Base-by-base conservation (phyloP, 2,329 filamentous ascomycete genomes). In the Talaromyces piceae region DNA sequence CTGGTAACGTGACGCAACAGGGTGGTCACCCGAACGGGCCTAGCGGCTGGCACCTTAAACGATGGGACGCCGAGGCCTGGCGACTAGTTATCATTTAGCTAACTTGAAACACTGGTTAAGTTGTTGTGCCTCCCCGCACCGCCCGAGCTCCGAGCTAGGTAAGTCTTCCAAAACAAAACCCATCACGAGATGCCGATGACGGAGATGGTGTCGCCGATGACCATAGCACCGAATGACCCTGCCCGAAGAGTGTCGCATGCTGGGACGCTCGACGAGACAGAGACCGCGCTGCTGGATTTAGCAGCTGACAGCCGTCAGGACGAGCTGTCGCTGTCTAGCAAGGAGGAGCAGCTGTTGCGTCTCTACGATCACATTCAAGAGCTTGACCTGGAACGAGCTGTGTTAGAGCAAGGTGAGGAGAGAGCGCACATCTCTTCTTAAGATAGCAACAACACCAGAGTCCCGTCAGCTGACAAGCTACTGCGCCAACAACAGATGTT, bases 351-450 rank as follows among this genome's bases (percentile, higher is more conserved):
- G 56, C 77, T 86, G 25, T 73, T 93, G 30, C 77, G 81, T 37
- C 77, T 91, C 45, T 87, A 88, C 67, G 83, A 90, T 64, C 78
- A 79, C 57, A 72, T 89, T 23, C 81, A 85, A 61, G 82, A 87
- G 64, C 75, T 91, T 41, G 80, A 83, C 60, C 71, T 91, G 20
- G 84, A 93, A 69, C 80, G 83, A 50, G 83, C 83, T 31, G 74
- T 93, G 33, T 68, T 90, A 11, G 68, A 75, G 58, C 67, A 72
- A 64, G 64, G 70, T 71, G 58, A 44, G 45, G n/a, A n/a, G n/a
- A n/a, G n/a, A 26, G 12, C 20, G 49, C 50, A 45, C 28, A n/a
- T n/a, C 1, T 23, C 12, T 20, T 5, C 18, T 43, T 47, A 11
- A n/a, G 6, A 26, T 23, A 18, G 20, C 23, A 16, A 23, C 27